A percentile compares a stretch with the other conserved stretches of the same genome.
Evolutionary conservation across 768 basidiomycete species (phyloP).

Genomic region (Termitomyces bulborhizus): DNA sequence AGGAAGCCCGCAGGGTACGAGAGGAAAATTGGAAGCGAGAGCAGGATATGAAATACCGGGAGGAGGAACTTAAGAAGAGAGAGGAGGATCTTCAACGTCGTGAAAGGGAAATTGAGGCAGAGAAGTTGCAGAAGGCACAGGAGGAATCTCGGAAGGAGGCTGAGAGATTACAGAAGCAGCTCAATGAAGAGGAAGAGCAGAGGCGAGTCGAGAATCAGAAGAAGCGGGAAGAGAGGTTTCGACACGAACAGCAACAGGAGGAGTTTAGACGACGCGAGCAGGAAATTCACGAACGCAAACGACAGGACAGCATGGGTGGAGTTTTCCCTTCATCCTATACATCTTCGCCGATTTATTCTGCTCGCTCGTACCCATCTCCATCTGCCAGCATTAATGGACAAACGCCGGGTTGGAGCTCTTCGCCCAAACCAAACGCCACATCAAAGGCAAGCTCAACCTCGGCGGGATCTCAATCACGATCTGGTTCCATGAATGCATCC

Average conservation of each 20-base stretch:
- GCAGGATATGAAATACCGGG: constrained; percentile 25
- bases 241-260: constrained; percentile 29
- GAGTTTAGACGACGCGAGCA: constrained; percentile 38
- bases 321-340: constrained; percentile 20
- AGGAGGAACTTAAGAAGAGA: constrained; percentile 29
- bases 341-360: constrained; percentile 12
- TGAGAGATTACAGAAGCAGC: constrained; percentile 17
- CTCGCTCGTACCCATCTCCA: constrained; percentile 6
- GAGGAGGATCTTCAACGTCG: constrained; percentile 22
- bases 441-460: constrained; percentile 18
- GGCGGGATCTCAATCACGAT: constrained; percentile 16
- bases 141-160: constrained; percentile 17
- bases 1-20: constrained; percentile 22
- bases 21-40: constrained; percentile 19
- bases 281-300: constrained; percentile 40
- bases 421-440: constrained; percentile 20
- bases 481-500: constrained; percentile 28
- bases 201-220: constrained; percentile 20
- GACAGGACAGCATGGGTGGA: constrained; percentile 32
- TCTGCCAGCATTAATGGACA: constrained; percentile 16
- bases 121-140: constrained; percentile 21
- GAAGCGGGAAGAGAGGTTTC: constrained; percentile 19
- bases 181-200: constrained; percentile 19
- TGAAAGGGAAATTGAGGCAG: constrained; percentile 20
- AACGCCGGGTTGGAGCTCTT: constrained; percentile 21